Conservation (phyloP, 192 early-diverging fungal species). For the Endogone sp. region DNA sequence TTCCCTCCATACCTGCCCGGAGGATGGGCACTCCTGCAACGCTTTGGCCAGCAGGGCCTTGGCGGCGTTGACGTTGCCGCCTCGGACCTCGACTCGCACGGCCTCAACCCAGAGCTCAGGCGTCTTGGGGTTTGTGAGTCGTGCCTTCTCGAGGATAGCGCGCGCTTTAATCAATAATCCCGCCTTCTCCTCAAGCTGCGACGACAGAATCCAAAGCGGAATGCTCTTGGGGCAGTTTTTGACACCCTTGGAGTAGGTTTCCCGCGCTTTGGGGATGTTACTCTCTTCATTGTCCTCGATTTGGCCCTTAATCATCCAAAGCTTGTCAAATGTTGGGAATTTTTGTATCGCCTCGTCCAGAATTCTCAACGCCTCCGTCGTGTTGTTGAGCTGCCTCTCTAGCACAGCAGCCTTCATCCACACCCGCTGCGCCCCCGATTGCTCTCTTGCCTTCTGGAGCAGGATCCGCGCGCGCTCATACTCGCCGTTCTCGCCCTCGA, state of each 20-base stretch:
- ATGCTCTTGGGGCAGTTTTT: conserved; percentile 73
- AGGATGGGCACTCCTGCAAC: conserved; percentile 87
- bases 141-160: conserved; percentile 78
- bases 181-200: conserved; percentile 73
- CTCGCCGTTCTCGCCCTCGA: conserved; percentile 88
- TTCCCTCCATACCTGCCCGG: conserved; percentile 86
- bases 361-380: conserved; percentile 62
- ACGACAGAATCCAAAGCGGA: conserved; percentile 78
- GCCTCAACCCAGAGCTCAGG: conserved; percentile 87
- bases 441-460: conserved; percentile 68
- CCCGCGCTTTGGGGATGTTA: conserved; percentile 60
- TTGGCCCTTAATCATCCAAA: conserved; percentile 94
- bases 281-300: conserved; percentile 57
- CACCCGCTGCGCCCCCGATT: conserved; percentile 75
- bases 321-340: conserved; percentile 79
- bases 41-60: conserved; percentile 81
- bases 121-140: conserved; percentile 76
- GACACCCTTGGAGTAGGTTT: conserved; percentile 66
- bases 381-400: conserved; percentile 69
- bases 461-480: conserved; percentile 72
- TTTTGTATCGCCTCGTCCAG: conserved; percentile 57
- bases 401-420: conserved; percentile 96
- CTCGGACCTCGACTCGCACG: conserved; percentile 73
- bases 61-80: conserved; percentile 63
- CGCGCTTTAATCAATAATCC: conserved; percentile 69